A percentile compares a stretch with the other conserved stretches of the same genome.
phyloP scores from a whole-genome alignment of 2,329 filamentous ascomycete genomes.

The Diaporthe australafricana region DNA sequence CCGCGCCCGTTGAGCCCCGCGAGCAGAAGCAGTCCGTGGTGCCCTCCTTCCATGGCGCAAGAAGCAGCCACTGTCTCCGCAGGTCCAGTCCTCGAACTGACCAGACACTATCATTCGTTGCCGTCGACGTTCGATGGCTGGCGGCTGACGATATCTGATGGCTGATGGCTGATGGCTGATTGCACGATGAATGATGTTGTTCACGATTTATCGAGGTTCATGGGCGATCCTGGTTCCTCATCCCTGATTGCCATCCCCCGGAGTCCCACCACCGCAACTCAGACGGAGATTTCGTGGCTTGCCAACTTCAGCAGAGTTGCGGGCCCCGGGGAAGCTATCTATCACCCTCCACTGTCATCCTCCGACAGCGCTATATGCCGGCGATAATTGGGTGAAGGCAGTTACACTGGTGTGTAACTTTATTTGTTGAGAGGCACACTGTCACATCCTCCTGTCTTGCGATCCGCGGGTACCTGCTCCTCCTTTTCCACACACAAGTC shows the following conservation, averaged over 20 bases:
- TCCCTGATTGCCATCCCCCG: conserved; percentile 2
- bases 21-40: not conserved
- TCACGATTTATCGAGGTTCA: not conserved
- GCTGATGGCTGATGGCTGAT: not conserved
- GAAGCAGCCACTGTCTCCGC: not conserved
- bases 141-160: no score
- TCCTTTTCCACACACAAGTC: not conserved
- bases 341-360: not conserved
- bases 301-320: conserved; percentile 24
- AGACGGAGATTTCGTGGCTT: conserved; percentile 17
- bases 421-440: conserved; percentile 25
- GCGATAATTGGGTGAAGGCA: not conserved
- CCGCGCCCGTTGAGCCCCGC: conserved; percentile 12
- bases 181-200: not conserved
- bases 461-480: conserved; percentile 29
- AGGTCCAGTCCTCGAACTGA: not conserved
- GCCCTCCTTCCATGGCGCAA: not conserved
- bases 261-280: not conserved
- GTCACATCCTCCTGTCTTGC: conserved; percentile 29
- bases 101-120: not conserved
- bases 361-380: conserved; percentile 7
- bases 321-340: conserved; percentile 6
- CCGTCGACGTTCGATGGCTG: not conserved
- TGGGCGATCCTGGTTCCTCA: conserved; percentile 15
- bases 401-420: conserved; percentile 8